Conservation (phyloP, 148 eudicot species). For the Cornus suecica region DNA sequence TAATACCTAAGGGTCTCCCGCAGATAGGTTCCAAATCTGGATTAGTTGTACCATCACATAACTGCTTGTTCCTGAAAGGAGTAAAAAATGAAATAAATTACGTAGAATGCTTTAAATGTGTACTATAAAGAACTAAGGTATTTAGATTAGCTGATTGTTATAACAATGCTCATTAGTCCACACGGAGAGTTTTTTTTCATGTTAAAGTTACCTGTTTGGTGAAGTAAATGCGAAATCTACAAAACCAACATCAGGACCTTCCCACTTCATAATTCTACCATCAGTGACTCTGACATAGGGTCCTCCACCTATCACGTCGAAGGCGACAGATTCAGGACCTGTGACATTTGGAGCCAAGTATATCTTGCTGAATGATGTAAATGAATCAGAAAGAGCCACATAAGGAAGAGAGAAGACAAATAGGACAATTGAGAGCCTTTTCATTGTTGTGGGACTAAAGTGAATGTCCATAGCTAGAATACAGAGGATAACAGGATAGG, state of each 20-base stretch:
- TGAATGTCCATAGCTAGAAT: too few species aligned
- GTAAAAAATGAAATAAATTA: too few species aligned
- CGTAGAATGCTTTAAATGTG: too few species aligned
- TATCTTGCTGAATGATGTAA: neutral
- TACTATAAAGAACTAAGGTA: too few species aligned
- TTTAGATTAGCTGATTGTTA: too few species aligned
- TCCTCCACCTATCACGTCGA: neutral
- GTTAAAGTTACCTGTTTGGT: constrained; percentile 6
- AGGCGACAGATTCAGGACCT: constrained; percentile 11
- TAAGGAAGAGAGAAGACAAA: neutral
- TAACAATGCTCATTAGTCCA: too few species aligned
- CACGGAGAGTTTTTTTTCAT: too few species aligned
- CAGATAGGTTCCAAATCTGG: neutral
- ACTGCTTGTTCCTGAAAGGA: constrained; percentile 5
- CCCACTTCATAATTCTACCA: constrained; percentile 8
- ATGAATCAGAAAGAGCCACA: neutral
- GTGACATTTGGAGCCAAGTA: neutral
- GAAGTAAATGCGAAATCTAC: constrained; percentile 4
- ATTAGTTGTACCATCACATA: constrained; percentile 5
- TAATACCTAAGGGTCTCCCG: constrained; percentile 1
- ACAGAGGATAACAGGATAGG: neutral
- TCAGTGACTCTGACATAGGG: neutral
- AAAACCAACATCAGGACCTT: neutral
- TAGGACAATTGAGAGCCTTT: neutral
- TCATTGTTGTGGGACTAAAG: neutral